Base-by-base conservation (phyloP, 495 filamentous ascomycete genomes). In the Penicillium cinerascens region DNA sequence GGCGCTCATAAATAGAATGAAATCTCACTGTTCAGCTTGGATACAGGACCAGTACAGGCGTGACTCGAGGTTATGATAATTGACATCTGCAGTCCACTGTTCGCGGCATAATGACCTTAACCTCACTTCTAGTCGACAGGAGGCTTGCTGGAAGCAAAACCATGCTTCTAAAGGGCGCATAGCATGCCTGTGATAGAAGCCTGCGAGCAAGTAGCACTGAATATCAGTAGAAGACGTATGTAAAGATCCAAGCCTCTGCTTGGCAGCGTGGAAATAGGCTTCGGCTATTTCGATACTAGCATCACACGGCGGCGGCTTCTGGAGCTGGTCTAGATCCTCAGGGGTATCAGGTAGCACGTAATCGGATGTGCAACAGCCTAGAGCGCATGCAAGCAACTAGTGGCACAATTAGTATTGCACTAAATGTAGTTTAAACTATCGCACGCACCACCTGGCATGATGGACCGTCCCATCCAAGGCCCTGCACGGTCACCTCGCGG, bases 1-100 rank as follows among this genome's bases (percentile, higher is more conserved):
- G 17, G 11, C 26, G 13, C 26, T 18, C 6, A 42, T 26, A 15
- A 33, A 13, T 6, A 2, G 17, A 43, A 16, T 6, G 3, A 15
- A 43, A 27, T 45, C 58, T 46, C 38, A 66, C 63, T 61, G 61
- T 38, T 66, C 63, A 5, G 58, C 61, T 38, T 64, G 58, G 9
- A 66, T 66, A 51, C 63, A 66, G 21, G 63, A 58, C 63, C 63
- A 66, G 23, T 66, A 66, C 21, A 66, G 38, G 13, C 63, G 52
- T 6, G 63, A 59, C 13, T 66, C 63, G 13, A 66, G 40, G 29
- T 64, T 66, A 40, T 66, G 50, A 27, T 64, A 66, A 35, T 64
- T 45, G 15, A 44, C 51, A 41, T 66, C 52, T 4, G 60, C 60
- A 1, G 44, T 56, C 60, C 63, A 66, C 17, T 57, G 58, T 16